Conservation (phyloP, 1,139 yeast species). For the Nakaseomyces bracarensis region DNA sequence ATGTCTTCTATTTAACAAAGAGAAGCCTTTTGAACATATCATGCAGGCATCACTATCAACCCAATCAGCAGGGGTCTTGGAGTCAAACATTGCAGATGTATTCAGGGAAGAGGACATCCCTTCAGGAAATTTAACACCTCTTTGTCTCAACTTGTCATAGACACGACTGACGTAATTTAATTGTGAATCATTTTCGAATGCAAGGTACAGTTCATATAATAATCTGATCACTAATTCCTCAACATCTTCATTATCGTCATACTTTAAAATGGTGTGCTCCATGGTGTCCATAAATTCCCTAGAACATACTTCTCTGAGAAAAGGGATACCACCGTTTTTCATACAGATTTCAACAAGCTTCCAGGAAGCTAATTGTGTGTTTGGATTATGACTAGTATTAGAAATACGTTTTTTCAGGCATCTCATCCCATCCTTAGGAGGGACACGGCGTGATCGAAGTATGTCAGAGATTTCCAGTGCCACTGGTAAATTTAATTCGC, state of each 20-base stretch:
- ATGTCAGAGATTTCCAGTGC: slow-evolving; percentile 85
- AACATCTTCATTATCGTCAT: slow-evolving; percentile 42
- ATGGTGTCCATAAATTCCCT: slow-evolving; percentile 80
- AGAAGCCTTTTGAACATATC: slow-evolving; percentile 78
- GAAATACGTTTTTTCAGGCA: slow-evolving; percentile 66
- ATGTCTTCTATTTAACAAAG: slow-evolving; percentile 82
- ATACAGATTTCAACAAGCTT: slow-evolving; percentile 78
- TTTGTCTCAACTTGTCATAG: slow-evolving; percentile 50
- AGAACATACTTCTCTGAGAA: slow-evolving; percentile 68
- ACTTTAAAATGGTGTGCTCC: slow-evolving; percentile 36
- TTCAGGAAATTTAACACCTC: slow-evolving; percentile 62
- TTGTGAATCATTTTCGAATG: slow-evolving; percentile 63
- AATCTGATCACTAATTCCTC: slow-evolving; percentile 52
- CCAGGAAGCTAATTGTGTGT: slow-evolving; percentile 64
- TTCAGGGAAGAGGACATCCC: slow-evolving; percentile 33
- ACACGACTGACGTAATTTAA: slow-evolving; percentile 56
- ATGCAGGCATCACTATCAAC: slow-evolving; percentile 91
- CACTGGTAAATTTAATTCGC: slow-evolving; percentile 64
- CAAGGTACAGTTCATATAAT: slow-evolving; percentile 69
- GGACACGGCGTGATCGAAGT: slow-evolving; percentile 75
- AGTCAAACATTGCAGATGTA: slow-evolving; percentile 49
- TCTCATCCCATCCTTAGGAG: slow-evolving; percentile 79
- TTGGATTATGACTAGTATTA: slow-evolving; percentile 57
- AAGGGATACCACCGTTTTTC: slow-evolving; percentile 87
- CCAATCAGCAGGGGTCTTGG: slow-evolving; percentile 97